Conservation (phyloP, 2,329 filamentous ascomycete genomes). For the Beauveria caledonica region DNA sequence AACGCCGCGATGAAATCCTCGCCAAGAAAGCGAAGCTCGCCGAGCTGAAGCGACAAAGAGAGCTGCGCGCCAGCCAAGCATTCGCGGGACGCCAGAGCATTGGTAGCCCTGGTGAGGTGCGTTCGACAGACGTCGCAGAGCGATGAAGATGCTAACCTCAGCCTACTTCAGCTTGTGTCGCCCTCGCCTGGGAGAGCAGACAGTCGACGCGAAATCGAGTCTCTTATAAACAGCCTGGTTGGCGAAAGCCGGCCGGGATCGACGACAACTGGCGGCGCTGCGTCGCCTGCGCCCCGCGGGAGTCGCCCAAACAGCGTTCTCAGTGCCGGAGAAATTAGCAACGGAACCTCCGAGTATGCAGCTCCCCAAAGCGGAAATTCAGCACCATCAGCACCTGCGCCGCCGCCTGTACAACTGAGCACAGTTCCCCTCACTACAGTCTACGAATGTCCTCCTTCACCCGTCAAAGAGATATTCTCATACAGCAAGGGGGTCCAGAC, state of each 20-base stretch:
- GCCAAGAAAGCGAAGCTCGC: conserved; percentile 96
- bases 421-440: conserved; percentile 67
- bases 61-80: conserved; percentile 71
- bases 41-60: conserved; percentile 88
- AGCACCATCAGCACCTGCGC: conserved; percentile 23
- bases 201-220: conserved; percentile 70
- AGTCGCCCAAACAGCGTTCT: conserved; percentile 83
- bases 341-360: conserved; percentile 57
- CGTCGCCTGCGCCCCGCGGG: conserved; percentile 57
- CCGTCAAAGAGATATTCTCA: conserved; percentile 77
- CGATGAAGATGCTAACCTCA: conserved; percentile 14
- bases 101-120: conserved; percentile 64
- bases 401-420: conserved; percentile 56
- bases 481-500: conserved; percentile 98
- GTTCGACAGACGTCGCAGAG: conserved; percentile 13
- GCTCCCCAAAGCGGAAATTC: conserved; percentile 36
- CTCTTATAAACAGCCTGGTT: conserved; percentile 75
- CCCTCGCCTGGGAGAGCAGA: conserved; percentile 63
- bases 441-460: conserved; percentile 70
- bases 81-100: conserved; percentile 60
- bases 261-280: conserved; percentile 52
- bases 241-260: conserved; percentile 68
- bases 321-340: conserved; percentile 73
- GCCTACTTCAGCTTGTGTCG: conserved; percentile 41
- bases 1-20: conserved; percentile 90